phyloP scores from a whole-genome alignment of 345 rosid genomes.

The Mercurialis annua region DNA sequence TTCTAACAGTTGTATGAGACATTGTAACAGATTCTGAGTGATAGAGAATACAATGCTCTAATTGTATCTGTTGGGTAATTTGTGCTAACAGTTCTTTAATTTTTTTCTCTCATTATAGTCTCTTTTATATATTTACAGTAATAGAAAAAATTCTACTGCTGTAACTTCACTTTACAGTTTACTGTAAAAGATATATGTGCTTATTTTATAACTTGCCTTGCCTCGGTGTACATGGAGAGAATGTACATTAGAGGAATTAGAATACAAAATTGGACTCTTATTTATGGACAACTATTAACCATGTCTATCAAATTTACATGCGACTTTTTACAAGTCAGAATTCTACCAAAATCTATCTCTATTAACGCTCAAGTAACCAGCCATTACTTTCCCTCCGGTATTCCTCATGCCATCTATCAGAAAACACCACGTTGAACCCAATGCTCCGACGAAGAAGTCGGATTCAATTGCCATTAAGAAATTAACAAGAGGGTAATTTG shows the following conservation, averaged over 20 bases:
- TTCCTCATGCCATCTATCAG: constrained; percentile 96
- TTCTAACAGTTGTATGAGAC: neutral
- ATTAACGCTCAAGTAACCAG: constrained; percentile 89
- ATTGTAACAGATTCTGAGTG: neutral
- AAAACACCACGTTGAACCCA: constrained; percentile 97
- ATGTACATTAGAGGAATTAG: neutral
- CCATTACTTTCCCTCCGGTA: constrained; percentile 92
- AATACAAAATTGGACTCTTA: neutral
- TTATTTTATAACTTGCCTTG: neutral
- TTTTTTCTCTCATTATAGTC: too few species aligned
- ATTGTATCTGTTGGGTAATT: too few species aligned
- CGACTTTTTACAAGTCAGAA: neutral
- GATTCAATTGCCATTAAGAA: constrained; percentile 89
- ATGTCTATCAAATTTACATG: neutral
- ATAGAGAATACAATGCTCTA: too few species aligned
- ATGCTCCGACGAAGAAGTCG: constrained; percentile 84
- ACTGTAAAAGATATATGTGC: neutral
- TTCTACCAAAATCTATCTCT: constrained; percentile 90
- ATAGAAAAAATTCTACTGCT: too few species aligned
- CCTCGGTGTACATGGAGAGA: neutral
- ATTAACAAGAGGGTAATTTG: constrained; percentile 89
- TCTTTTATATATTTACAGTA: too few species aligned
- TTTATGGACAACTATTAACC: neutral
- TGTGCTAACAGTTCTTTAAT: too few species aligned
- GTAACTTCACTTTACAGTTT: too few species aligned